phyloP scores from a whole-genome alignment of 2,329 filamentous ascomycete genomes.

The Dryadomyces sulphureus region DNA sequence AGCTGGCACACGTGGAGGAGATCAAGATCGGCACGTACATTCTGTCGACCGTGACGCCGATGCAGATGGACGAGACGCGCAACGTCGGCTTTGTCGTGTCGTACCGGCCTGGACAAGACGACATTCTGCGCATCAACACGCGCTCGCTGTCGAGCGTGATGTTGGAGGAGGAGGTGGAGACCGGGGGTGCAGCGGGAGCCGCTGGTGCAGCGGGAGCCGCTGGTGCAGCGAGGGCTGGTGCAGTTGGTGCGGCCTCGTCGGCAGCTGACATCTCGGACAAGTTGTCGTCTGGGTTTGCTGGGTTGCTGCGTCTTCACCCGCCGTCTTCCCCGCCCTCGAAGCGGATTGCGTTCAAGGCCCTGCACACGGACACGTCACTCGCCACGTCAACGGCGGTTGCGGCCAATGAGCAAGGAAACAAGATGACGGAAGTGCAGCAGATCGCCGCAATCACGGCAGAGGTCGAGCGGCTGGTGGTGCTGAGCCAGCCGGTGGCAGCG shows the following conservation, averaged over 20 bases:
- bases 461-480: slow-evolving; percentile 52
- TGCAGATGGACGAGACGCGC: slow-evolving; percentile 60
- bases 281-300: slow-evolving; percentile 20
- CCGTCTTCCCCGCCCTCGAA: slow-evolving; percentile 16
- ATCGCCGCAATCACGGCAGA: slow-evolving; percentile 56
- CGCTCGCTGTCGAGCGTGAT: slow-evolving; percentile 49
- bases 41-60: slow-evolving; percentile 67
- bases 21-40: slow-evolving; percentile 80
- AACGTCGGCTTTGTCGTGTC: slow-evolving; percentile 76
- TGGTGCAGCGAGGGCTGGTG: too few species aligned
- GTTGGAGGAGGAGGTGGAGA: slow-evolving; percentile 12
- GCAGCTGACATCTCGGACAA: neutral
- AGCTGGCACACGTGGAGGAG: slow-evolving; percentile 55
- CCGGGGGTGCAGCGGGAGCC: slow-evolving; percentile 8
- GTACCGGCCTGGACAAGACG: slow-evolving; percentile 57
- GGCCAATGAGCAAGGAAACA: slow-evolving; percentile 16
- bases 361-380: slow-evolving; percentile 37
- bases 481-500: slow-evolving; percentile 25
- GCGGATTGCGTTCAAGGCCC: slow-evolving; percentile 40
- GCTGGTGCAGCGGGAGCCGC: slow-evolving; percentile 5
- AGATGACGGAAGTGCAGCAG: slow-evolving; percentile 38
- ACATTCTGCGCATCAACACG: slow-evolving; percentile 71
- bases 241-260: neutral
- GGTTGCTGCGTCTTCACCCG: slow-evolving; percentile 24
- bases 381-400: slow-evolving; percentile 22